Conservation (phyloP, 2,329 filamentous ascomycete genomes). For the Fonsecaea nubica region DNA sequence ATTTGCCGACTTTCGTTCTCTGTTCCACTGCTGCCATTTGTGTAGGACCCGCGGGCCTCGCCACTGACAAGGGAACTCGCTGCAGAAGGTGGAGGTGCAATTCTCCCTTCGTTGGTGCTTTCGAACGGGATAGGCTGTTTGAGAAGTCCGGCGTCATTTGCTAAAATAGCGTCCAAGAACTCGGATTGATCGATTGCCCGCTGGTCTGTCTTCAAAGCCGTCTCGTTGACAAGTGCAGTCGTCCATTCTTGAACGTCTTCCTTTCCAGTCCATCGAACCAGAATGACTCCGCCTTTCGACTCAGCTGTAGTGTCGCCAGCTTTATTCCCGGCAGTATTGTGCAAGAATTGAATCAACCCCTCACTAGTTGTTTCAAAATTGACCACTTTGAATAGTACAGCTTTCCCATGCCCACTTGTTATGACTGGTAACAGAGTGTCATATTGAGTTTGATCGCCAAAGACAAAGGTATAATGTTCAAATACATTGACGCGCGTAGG, state of each 20-base stretch:
- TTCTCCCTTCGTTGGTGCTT: slow-evolving; percentile 42
- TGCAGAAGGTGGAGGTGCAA: slow-evolving; percentile 32
- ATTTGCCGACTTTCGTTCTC: not conserved
- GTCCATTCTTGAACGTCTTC: slow-evolving; percentile 70
- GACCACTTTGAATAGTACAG: slow-evolving; percentile 68
- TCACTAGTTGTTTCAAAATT: slow-evolving; percentile 70
- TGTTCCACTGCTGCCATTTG: slow-evolving; percentile 35
- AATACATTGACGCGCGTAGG: slow-evolving; percentile 73
- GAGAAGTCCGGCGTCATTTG: slow-evolving; percentile 75
- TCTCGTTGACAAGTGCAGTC: slow-evolving; percentile 68
- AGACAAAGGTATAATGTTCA: slow-evolving; percentile 85
- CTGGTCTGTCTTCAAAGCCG: slow-evolving; percentile 77
- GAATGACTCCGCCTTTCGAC: slow-evolving; percentile 72
- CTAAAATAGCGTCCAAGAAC: slow-evolving; percentile 86
- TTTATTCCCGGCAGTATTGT: slow-evolving; percentile 75
- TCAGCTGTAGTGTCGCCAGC: slow-evolving; percentile 67
- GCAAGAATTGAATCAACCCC: slow-evolving; percentile 80
- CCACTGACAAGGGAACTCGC: slow-evolving; percentile 26
- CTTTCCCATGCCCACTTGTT: slow-evolving; percentile 81
- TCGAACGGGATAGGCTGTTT: slow-evolving; percentile 68
- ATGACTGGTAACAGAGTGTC: slow-evolving; percentile 77
- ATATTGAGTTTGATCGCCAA: slow-evolving; percentile 77
- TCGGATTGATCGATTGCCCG: slow-evolving; percentile 87
- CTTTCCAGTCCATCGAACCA: slow-evolving; percentile 73
- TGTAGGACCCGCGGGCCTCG: slow-evolving; percentile 38